Evolutionary conservation across 1,139 yeast species (phyloP), one percentile per base, ranked within the genome.

Genomic region (Pichia sp.): DNA sequence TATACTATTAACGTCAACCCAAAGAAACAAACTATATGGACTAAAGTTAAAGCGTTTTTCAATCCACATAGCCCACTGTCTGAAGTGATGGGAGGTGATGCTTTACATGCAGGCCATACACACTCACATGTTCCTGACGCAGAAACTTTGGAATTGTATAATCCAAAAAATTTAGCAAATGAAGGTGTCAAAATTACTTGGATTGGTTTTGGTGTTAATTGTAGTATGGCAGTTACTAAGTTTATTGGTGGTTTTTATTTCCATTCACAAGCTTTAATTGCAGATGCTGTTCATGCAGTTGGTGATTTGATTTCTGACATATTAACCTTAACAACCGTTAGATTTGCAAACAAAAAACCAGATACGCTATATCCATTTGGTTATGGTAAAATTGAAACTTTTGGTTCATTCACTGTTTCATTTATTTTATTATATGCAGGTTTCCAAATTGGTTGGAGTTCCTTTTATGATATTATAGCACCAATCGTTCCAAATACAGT

Each of bases 141-240:
- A 1, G 66, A 59, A 36, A 53, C 65, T 12, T 40, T 56, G 25
- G 56, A 62, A 46, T 51, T 64, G n/a, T 62, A 61, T 48, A 71
- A 70, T 51, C 60, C 69, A 25, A 68, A 69, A 46, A 68, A 72
- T 45, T 64, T 74, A 48, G 67, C 69, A 26, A 87, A 88, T 63
- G 96, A 96, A 1, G 97, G 95, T 8, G 95, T 89, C 18, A 74
- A 95, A 54, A 89, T 92, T 59, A 92, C 98, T 1, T 85, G 96
- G 88, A 72, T 90, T 45, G 98, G 98, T 0, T 72, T 92, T 39
- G 67, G 82, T 30, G 88, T 86, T 46, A 92, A 92, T 61, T 78
- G 88, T 16, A 80, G 85, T 20, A 82, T 92, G 84, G 97, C 96
- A 0, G 71, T 78, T 7, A 82, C 94, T 29, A 92, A 92, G 64